Evolutionary conservation across 768 basidiomycete species (phyloP).

Genomic region (Leccinum fibrillosum): DNA sequence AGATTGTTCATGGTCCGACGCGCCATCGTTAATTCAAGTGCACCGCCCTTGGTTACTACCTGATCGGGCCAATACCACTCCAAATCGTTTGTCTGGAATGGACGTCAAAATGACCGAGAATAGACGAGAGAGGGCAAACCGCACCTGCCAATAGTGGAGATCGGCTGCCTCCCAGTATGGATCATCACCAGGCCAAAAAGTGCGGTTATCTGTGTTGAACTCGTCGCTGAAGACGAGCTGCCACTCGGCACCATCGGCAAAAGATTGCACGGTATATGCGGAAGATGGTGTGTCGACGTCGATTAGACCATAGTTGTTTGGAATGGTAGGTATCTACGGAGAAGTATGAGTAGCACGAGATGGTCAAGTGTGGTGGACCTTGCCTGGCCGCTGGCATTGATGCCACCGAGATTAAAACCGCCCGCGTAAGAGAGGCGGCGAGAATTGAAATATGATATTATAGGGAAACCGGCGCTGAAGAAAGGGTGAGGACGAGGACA

Average conservation of each 20-base stretch:
- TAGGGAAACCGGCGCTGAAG: slow-evolving; percentile 58
- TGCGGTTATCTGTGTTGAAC: slow-evolving; percentile 75
- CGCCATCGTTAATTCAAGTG: slow-evolving; percentile 71
- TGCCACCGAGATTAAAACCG: slow-evolving; percentile 74
- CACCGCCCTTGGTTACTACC: slow-evolving; percentile 69
- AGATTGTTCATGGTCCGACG: slow-evolving; percentile 66
- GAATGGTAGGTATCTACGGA: slow-evolving; percentile 50
- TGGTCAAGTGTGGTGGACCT: slow-evolving; percentile 6
- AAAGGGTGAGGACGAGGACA: background rate
- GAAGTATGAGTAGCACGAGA: background rate
- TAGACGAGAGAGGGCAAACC: slow-evolving; percentile 1
- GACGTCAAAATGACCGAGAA: background rate
- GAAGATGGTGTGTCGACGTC: slow-evolving; percentile 70
- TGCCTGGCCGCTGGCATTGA: slow-evolving; percentile 72
- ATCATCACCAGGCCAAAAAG: slow-evolving; percentile 80
- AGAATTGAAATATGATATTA: slow-evolving; percentile 54
- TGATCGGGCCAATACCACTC: slow-evolving; percentile 91
- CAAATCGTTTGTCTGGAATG: slow-evolving; percentile 58
- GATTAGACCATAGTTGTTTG: slow-evolving; percentile 68
- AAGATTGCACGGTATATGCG: slow-evolving; percentile 52
- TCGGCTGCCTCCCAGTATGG: slow-evolving; percentile 86
- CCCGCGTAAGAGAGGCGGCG: slow-evolving; percentile 45
- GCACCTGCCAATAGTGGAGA: slow-evolving; percentile 73
- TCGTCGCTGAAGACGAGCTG: slow-evolving; percentile 88
- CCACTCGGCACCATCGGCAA: slow-evolving; percentile 47